Percentiles rank a stretch among this genome's conserved stretches.
Evolutionary conservation across 2,329 filamentous ascomycete species (phyloP).

Genomic region (Colletotrichum coccodes): DNA sequence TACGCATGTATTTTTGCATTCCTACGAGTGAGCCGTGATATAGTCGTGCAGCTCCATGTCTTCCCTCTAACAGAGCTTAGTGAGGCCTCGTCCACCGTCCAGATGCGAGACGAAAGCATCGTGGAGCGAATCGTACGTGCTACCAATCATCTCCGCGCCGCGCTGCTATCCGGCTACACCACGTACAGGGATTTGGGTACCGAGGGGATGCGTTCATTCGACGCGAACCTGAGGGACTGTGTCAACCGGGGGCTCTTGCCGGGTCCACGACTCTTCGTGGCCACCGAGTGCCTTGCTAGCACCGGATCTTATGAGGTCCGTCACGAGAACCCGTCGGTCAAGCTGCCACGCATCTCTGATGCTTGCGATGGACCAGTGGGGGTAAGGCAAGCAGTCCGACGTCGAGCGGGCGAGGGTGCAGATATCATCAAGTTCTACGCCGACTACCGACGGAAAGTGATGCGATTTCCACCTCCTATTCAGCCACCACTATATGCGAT

Average conservation of each 20-base stretch:
- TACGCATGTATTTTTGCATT: slow-evolving; percentile 66
- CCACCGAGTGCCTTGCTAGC: slow-evolving; percentile 60
- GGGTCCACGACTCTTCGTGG: slow-evolving; percentile 65
- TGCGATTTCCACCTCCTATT: slow-evolving; percentile 51
- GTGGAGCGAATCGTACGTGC: slow-evolving; percentile 65
- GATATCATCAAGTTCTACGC: slow-evolving; percentile 64
- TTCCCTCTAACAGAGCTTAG: slow-evolving; percentile 7
- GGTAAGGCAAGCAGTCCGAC: slow-evolving; percentile 55
- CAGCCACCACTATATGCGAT: not conserved
- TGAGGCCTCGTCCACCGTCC: slow-evolving; percentile 43
- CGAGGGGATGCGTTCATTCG: slow-evolving; percentile 59
- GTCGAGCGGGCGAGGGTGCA: slow-evolving; percentile 57
- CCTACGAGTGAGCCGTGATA: slow-evolving; percentile 47
- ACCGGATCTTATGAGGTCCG: slow-evolving; percentile 60
- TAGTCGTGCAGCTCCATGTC: too few species aligned
- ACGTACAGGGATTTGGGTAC: slow-evolving; percentile 67
- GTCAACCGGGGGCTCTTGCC: slow-evolving; percentile 64
- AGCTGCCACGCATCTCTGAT: slow-evolving; percentile 47
- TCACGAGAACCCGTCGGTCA: slow-evolving; percentile 53
- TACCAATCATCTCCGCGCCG: slow-evolving; percentile 61
- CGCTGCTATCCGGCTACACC: slow-evolving; percentile 67
- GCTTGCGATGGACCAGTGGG: slow-evolving; percentile 58
- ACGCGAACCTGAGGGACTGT: slow-evolving; percentile 61
- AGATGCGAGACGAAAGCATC: slow-evolving; percentile 68
- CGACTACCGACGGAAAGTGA: slow-evolving; percentile 55